Base-by-base conservation (phyloP, 1,139 yeast genomes). In the Yarrowia galli region DNA sequence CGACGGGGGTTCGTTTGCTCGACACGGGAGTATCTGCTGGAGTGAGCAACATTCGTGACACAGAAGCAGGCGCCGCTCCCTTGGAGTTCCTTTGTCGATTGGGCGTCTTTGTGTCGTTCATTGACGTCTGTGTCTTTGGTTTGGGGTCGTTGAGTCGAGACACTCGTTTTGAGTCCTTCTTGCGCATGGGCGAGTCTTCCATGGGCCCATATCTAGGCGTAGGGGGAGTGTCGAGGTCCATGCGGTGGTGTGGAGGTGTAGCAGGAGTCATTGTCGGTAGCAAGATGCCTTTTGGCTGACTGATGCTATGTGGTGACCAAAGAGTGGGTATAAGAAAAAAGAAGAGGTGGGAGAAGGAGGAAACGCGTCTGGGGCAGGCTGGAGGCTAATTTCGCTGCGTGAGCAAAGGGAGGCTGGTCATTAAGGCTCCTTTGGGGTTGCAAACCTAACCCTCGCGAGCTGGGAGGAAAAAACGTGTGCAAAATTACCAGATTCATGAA, bases 131-230 rank as follows among this genome's bases (percentile, higher is more conserved):
- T 8, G 25, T 22, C 20, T 15, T 16, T 8, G 38, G n/a, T 22
- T 6, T 40, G 25, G 25, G 12, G 12, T 40, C 43, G n/a, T 23
- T 28, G 5, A 12, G 38, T 18, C 32, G 49, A 8, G 32, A 22
- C n/a, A 22, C 48, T 18, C 22, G 46, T 35, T 35, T 35, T 35
- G 38, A 4, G 40, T 13, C n/a, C 49, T 45, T 46, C 20, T 56
- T 56, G n/a, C 25, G 12, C 43, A 42, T 2, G 16, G 64, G 64
- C 20, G 66, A 48, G 38, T 61, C 66, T 35, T 61, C 66, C 66
- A 61, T 46, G 18, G 66, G 66, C 22, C 66, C 66, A n/a, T 61
- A 48, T 35, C 66, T 23, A 6, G 66, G 66, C 5, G 66, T 61
- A 18, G 66, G 66, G 15, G 66, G 66, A 9, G 66, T 61, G 43